Evolutionary conservation across 352 stramenopile species (phyloP), one percentile per base, ranked within the genome.

Genomic region (Phytophthora aleatoria): DNA sequence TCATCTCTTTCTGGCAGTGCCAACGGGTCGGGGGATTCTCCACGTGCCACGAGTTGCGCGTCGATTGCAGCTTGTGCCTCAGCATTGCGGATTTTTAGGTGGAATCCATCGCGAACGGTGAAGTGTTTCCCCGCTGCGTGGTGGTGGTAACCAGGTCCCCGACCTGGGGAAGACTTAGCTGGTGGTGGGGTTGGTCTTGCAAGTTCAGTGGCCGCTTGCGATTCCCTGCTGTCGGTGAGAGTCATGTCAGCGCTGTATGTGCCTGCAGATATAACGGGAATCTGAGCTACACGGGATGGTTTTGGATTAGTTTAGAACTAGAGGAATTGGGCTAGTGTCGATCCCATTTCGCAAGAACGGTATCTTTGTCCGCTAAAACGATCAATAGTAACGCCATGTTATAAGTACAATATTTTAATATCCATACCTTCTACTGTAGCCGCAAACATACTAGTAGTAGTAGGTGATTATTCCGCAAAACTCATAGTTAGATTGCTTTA

Each of bases 31-130:
- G 20, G 9, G 15, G 64, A 33, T 51, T 64, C 28, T 38, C 35
- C 49, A 0, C 47, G 41, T 16, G 16, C 26, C 4, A 55, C 49
- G 15, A 88, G 48, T 15, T 74, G 65, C 26, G 78, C 61, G 48
- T 87, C 78, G 20, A 91, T 75, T 38, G 60, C 69, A 13, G 62
- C 70, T 2, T 73, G 58, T 27, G 62, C 60, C 47, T 89, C 82
- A 39, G 84, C 72, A 39, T 89, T 90, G 43, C 68, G 73, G 3
- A 68, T 74, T 48, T 83, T 87, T 8, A 92, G 50, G 64, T 92
- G 83, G 60, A 92, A 92, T 13, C 83, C 83, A 49, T 92, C 83
- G 12, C 83, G 83, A 11, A 90, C 73, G 0, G 79, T 79, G 50
- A 90, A 90, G 26, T 70, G 73, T 47, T 85, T 87, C n/a, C 58